Evolutionary conservation across 1,284 basidiomycete genomes (phyloP).

Genomic region (Phellinidium pouzarii): DNA sequence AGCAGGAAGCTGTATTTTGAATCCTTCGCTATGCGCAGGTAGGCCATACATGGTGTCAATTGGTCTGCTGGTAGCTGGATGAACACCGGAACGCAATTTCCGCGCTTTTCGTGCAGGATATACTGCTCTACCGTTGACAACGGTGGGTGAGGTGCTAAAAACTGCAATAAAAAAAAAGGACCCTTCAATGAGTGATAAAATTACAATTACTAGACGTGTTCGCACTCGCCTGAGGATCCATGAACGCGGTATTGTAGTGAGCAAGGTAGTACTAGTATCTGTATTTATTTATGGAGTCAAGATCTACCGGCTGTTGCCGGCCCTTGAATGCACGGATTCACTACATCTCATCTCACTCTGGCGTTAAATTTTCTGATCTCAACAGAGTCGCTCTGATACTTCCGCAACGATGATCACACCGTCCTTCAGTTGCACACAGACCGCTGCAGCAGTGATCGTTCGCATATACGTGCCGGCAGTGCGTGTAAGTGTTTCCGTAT

Average conservation of each 20-base stretch:
- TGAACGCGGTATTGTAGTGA: constrained; percentile 23
- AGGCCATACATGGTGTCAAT: constrained; percentile 95
- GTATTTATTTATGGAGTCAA: not conserved
- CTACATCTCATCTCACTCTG: not conserved
- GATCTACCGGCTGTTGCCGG: not conserved
- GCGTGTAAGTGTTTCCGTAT: constrained; percentile 45
- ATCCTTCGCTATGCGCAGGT: constrained; percentile 88
- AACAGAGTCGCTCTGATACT: not conserved
- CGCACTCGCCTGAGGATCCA: constrained; percentile 54
- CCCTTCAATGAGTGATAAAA: not conserved
- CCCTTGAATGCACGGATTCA: not conserved
- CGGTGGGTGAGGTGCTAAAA: constrained; percentile 59
- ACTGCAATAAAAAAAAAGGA: constrained; percentile 34
- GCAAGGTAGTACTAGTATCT: not conserved
- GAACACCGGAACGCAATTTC: constrained; percentile 91
- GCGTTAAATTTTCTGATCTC: too few species aligned
- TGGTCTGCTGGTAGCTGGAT: constrained; percentile 93
- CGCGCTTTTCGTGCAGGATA: constrained; percentile 69
- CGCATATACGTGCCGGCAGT: constrained; percentile 71
- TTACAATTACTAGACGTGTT: not conserved
- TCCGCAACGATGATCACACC: constrained; percentile 65
- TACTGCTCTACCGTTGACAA: constrained; percentile 64
- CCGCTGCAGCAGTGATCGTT: constrained; percentile 48
- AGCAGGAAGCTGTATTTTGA: constrained; percentile 90
- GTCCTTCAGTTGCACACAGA: constrained; percentile 68